phyloP scores from a whole-genome alignment of 1,139 yeast species.

The Casaregolazyma suthepensis region DNA sequence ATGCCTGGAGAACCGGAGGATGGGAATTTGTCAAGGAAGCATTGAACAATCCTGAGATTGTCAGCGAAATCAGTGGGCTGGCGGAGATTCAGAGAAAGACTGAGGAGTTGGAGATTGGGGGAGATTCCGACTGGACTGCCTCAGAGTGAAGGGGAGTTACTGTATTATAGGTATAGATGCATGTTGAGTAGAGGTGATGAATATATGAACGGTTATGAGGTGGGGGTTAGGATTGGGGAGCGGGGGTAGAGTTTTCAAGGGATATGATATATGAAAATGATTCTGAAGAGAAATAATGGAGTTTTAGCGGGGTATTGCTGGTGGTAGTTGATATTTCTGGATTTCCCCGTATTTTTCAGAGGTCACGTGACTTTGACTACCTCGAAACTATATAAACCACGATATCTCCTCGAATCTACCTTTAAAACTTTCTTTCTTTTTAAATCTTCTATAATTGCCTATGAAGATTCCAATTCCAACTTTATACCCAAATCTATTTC shows the following conservation, averaged over 20 bases:
- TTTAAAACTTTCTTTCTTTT: no score
- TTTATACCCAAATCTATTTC: no score
- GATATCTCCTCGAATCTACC: neutral
- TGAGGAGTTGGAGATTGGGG: conserved; percentile 48
- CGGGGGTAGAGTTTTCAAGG: neutral
- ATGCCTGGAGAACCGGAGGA: conserved; percentile 45
- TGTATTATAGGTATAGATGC: neutral
- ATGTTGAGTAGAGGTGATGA: neutral
- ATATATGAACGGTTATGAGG: neutral
- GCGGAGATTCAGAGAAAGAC: conserved; percentile 65
- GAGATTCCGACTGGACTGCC: conserved; percentile 12
- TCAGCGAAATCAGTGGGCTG: conserved; percentile 76
- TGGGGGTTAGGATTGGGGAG: neutral
- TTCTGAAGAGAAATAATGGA: no score
- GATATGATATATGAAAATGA: neutral
- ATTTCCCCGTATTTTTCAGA: neutral
- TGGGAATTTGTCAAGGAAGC: conserved; percentile 80
- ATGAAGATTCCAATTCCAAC: neutral
- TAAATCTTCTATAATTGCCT: no score
- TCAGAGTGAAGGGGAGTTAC: neutral
- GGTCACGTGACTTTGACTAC: neutral
- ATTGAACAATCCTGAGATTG: conserved; percentile 53
- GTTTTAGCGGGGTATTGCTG: neutral
- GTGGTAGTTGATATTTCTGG: neutral
- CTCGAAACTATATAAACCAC: neutral